Conservation (phyloP, 306 rosid genomes). For the Pyrus pyrifolia region DNA sequence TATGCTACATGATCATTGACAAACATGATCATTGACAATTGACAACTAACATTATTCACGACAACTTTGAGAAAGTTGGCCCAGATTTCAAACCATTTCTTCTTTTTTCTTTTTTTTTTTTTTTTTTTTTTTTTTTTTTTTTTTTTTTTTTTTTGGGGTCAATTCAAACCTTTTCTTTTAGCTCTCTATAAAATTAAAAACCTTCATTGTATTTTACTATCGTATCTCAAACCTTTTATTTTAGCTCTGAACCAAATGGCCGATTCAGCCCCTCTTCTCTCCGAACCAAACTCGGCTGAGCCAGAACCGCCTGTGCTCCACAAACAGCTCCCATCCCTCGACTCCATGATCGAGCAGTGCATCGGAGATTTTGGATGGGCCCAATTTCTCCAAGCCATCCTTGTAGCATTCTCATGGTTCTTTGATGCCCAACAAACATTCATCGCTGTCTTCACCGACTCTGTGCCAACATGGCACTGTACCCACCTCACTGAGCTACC, state of each 20-base stretch:
- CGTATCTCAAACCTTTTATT: background rate
- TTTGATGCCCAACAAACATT: slow-evolving; percentile 66
- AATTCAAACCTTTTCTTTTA: too few relatives aligned
- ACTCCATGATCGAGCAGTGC: slow-evolving; percentile 38
- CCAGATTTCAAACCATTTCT: too few relatives aligned
- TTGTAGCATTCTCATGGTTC: slow-evolving; percentile 44
- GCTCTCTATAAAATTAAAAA: background rate
- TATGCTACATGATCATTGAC: too few relatives aligned
- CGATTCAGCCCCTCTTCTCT: slow-evolving; percentile 26
- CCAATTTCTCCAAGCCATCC: slow-evolving; percentile 45
- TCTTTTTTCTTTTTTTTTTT: too few relatives aligned
- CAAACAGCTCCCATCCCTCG: slow-evolving; percentile 33
- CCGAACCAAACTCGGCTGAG: slow-evolving; percentile 7
- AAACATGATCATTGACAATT: too few relatives aligned
- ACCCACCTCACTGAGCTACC: background rate
- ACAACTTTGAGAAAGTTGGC: too few relatives aligned
- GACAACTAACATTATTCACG: too few relatives aligned
- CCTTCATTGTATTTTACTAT: background rate
- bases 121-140: too few relatives aligned
- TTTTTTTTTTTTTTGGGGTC: too few relatives aligned
- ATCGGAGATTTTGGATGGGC: slow-evolving; percentile 35
- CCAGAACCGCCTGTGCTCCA: background rate
- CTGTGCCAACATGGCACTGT: slow-evolving; percentile 51
- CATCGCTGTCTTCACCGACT: slow-evolving; percentile 48
- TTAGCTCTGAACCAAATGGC: slow-evolving; percentile 19